Conservation (phyloP, 257 asterid genomes). For the Solanum rostratum region DNA sequence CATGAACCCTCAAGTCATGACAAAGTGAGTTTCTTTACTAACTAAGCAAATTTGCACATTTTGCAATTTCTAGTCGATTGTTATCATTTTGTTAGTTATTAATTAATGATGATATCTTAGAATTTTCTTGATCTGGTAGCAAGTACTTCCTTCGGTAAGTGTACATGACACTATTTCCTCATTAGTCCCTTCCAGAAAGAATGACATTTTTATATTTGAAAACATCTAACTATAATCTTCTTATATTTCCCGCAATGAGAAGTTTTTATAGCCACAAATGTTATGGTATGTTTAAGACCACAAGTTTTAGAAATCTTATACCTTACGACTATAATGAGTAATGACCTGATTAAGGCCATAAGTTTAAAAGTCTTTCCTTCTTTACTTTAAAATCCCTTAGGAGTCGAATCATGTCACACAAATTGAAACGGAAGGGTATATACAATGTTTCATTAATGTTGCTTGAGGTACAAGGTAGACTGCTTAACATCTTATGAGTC, state of each 20-base stretch:
- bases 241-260: not conserved
- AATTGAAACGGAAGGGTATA: not conserved
- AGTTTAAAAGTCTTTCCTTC: not conserved
- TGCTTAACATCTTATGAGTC: not conserved
- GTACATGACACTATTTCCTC: not conserved
- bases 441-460: not conserved
- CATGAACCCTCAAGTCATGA: conserved; percentile 68
- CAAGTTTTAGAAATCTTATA: not conserved
- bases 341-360: not conserved
- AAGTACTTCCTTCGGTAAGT: not conserved
- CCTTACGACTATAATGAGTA: not conserved
- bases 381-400: not conserved
- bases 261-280: not conserved
- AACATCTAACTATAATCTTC: not conserved
- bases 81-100: not conserved
- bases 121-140: not conserved
- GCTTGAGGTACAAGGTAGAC: not conserved
- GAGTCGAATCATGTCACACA: not conserved
- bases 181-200: not conserved
- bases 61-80: not conserved
- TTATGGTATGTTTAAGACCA: not conserved
- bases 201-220: not conserved
- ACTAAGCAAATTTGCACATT: not conserved
- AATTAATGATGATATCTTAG: not conserved
- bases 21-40: conserved; percentile 36